Evolutionary conservation across 352 stramenopile species (phyloP), one percentile per base, ranked within the genome.

Genomic region (Paralagenidium karlingii): DNA sequence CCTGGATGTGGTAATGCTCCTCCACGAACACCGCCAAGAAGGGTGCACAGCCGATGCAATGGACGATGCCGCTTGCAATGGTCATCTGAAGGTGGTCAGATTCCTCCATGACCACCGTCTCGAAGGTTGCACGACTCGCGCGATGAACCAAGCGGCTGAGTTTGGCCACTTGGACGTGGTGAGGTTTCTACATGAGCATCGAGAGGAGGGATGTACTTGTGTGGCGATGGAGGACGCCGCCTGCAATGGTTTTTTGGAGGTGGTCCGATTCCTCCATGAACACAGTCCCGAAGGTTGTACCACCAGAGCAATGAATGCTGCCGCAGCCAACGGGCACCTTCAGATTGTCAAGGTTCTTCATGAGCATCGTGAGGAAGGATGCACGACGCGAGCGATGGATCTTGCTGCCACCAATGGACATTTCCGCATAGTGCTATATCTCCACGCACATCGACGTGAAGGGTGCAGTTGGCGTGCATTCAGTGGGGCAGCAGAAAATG

Each of bases 201-300:
- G 43, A n/a, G 38, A 25, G 16, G 43, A 49, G 36, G 43, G 34
- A 4, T 49, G 43, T n/a, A 49, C 43, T n/a, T n/a, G n/a, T n/a
- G n/a, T n/a, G n/a, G n/a, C n/a, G n/a, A 49, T 49, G 43, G 22
- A 43, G 24, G 12, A 34, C 22, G 6, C 25, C 22, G 37, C 37
- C 22, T 34, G 19, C 9, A n/a, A n/a, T 8, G 37, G 37, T 15
- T 43, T 34, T 19, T 12, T 43, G 10, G 37, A 43, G 8, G 12
- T 31, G 8, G 22, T 43, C 22, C 6, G n/a, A 8, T 43, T 33
- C 21, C 21, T 43, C n/a, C 42, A 48, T 15, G 42, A 9, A 9
- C 27, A 44, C 24, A 32, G 43, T 11, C 20, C 25, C 9, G 43
- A 49, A 43, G 43, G 43, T 11, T 49, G 43, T 24, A 44, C 43